Evolutionary conservation across 2,329 filamentous ascomycete species (phyloP).

Genomic region (Botrytis galanthina): DNA sequence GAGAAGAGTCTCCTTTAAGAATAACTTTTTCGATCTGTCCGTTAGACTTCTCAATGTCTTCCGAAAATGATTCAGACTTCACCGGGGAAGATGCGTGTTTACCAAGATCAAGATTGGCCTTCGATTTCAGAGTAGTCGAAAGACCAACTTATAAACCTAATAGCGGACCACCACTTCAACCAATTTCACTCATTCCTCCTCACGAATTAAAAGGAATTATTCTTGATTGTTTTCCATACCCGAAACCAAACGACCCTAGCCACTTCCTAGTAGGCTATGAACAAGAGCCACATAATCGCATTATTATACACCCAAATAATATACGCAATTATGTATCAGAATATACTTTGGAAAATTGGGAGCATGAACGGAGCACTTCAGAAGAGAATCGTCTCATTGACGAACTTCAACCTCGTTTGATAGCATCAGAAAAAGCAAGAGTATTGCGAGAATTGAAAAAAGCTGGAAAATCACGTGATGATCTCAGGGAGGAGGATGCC

Average conservation of each 20-base stretch:
- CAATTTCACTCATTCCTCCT: slow-evolving; percentile 48
- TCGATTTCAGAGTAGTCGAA: slow-evolving; percentile 36
- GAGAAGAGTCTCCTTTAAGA: neutral
- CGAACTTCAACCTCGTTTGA: slow-evolving; percentile 19
- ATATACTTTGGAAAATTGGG: slow-evolving; percentile 55
- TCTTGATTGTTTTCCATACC: slow-evolving; percentile 50
- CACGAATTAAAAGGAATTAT: slow-evolving; percentile 55
- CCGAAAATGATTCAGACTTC: slow-evolving; percentile 2
- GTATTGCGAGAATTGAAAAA: slow-evolving; percentile 18
- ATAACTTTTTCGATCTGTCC: neutral
- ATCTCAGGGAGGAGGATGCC: slow-evolving; percentile 15
- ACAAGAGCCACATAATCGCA: slow-evolving; percentile 45
- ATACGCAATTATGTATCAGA: slow-evolving; percentile 59
- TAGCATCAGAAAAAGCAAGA: slow-evolving; percentile 21
- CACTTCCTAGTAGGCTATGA: slow-evolving; percentile 32
- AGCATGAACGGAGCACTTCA: slow-evolving; percentile 41
- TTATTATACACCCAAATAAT: slow-evolving; percentile 49
- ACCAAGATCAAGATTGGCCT: slow-evolving; percentile 20
- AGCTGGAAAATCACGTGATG: slow-evolving; percentile 14
- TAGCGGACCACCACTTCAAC: slow-evolving; percentile 48
- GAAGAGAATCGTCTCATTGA: slow-evolving; percentile 20
- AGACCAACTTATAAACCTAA: slow-evolving; percentile 45
- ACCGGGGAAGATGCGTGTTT: slow-evolving; percentile 3
- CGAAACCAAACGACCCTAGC: slow-evolving; percentile 31
- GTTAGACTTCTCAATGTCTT: neutral